Conservation (phyloP, 805 yeast species). For the Torulaspora quercuum region DNA sequence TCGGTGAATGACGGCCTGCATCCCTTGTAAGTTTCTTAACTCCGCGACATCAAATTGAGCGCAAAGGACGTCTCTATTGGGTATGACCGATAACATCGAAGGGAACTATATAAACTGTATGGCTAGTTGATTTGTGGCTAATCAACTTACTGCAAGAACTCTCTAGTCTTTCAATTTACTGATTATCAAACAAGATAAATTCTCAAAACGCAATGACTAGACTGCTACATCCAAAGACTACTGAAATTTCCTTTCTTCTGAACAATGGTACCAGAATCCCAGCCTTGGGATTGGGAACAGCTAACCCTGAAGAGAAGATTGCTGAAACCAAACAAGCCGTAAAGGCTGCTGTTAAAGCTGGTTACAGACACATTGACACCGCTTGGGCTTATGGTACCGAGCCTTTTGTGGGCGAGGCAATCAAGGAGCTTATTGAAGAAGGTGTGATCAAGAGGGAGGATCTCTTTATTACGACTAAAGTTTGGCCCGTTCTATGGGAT, state of each 20-base stretch:
- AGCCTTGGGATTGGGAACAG: constrained; percentile 67
- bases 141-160: too few relatives aligned
- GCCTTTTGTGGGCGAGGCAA: constrained; percentile 59
- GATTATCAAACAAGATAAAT: too few relatives aligned
- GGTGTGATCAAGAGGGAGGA: constrained; percentile 52
- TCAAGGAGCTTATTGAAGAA: constrained; percentile 46
- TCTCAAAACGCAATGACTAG: too few relatives aligned
- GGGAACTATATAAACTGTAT: too few relatives aligned
- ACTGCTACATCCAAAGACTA: constrained; percentile 34
- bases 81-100: too few relatives aligned
- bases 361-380: constrained; percentile 72
- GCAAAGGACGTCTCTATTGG: too few relatives aligned
- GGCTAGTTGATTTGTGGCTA: too few relatives aligned
- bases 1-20: too few relatives aligned
- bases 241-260: constrained; percentile 44
- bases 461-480: constrained; percentile 68
- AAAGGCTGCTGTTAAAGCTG: constrained; percentile 56
- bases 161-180: too few relatives aligned
- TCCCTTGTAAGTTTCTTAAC: too few relatives aligned
- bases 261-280: constrained; percentile 61
- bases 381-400: constrained; percentile 72
- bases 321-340: constrained; percentile 51
- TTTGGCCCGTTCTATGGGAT: constrained; percentile 57
- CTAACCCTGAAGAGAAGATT: constrained; percentile 48
- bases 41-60: too few relatives aligned